phyloP scores from a whole-genome alignment of 2,329 filamentous ascomycete genomes.

The Penicillium rolfsii region DNA sequence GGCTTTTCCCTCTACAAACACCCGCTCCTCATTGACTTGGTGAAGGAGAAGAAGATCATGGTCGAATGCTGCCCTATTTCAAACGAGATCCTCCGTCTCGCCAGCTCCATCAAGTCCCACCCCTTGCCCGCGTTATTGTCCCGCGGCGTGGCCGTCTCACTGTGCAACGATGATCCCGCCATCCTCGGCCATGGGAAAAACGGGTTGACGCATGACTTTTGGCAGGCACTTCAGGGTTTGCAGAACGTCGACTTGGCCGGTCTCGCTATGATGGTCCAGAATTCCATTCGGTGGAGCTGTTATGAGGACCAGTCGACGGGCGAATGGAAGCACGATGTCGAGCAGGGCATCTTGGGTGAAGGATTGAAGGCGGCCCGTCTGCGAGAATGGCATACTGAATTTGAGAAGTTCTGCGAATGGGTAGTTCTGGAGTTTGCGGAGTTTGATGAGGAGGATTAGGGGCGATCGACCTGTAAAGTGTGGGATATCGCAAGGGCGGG shows the following conservation, averaged over 20 bases:
- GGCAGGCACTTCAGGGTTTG: constrained; percentile 89
- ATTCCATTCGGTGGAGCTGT: constrained; percentile 85
- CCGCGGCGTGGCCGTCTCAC: constrained; percentile 77
- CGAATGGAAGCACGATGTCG: constrained; percentile 74
- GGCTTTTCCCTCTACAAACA: constrained; percentile 89
- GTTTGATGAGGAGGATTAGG: constrained; percentile 49
- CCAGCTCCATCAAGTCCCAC: constrained; percentile 74
- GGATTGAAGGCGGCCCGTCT: constrained; percentile 72
- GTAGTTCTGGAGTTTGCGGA: constrained; percentile 75
- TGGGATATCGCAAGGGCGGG: neutral
- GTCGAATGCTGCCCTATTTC: constrained; percentile 90
- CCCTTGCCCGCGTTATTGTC: constrained; percentile 82
- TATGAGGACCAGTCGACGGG: constrained; percentile 77
- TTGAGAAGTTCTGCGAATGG: constrained; percentile 92
- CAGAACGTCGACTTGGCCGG: constrained; percentile 88
- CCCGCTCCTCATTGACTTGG: constrained; percentile 82
- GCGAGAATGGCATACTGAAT: constrained; percentile 77
- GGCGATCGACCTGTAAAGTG: neutral
- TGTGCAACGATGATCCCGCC: constrained; percentile 90
- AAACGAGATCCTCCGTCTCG: constrained; percentile 83
- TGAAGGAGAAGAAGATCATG: constrained; percentile 84
- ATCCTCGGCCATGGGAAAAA: constrained; percentile 81
- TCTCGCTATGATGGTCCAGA: constrained; percentile 84
- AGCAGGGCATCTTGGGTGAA: constrained; percentile 71
- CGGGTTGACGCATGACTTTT: constrained; percentile 90